Evolutionary conservation across 371 early-diverging fungal genomes (phyloP), one percentile per base, ranked within the genome.

Genomic region (Fennellomyces sp.): DNA sequence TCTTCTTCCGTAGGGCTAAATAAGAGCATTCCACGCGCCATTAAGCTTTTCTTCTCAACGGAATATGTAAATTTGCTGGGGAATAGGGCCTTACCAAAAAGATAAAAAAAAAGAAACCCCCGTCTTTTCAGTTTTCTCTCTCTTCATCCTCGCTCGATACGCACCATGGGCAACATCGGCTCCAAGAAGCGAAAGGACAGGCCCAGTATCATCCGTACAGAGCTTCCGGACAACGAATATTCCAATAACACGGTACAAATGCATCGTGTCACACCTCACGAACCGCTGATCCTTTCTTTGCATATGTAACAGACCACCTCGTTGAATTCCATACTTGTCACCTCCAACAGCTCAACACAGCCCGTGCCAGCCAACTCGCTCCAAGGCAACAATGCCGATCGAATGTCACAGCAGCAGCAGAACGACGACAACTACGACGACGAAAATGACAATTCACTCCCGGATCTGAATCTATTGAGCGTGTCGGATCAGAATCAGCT

Each of bases 171-270:
- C 28, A 80, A 80, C 51, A 61, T 65, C 45, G 47, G 54, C 50
- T 80, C 80, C 8, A 76, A 76, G 39, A 80, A 69, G 60, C 65
- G 69, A 48, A 80, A 80, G 58, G 65, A 75, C n/a, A 56, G 75
- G 45, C 80, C 76, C 3, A 80, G 75, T 59, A 61, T 74, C 41
- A 66, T 80, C 31, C 64, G 76, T 6, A 56, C 62, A 26, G 76
- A 80, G 35, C 31, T 76, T 35, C 71, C 71, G 21, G 81, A 81
- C 51, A 78, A 81, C 61, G 81, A 81, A 27, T 58, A 63, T 15
- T 66, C 74, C 21, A 72, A 66, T 42, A 67, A 65, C 23, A 81
- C 78, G 4, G 78, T 54, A 47, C 15, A 36, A 23, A 11, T 33
- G 28, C 29, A 12, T 19, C 26, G 2, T 51, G 2, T 50, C 13